Evolutionary conservation across 2,329 filamentous ascomycete species (phyloP).

Genomic region (Exophiala aquamarina): DNA sequence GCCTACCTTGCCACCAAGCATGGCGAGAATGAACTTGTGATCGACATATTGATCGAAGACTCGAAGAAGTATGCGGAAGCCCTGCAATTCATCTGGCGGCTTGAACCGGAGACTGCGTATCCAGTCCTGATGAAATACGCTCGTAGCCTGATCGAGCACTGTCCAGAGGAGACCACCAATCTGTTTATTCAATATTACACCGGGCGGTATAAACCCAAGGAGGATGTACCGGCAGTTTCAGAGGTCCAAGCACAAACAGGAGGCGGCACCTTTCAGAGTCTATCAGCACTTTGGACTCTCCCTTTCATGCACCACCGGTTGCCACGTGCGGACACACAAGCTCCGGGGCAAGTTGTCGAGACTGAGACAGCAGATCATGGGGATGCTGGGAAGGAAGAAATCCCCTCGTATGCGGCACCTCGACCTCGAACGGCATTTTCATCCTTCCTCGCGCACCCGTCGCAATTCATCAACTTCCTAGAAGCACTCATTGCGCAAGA

Average conservation of each 20-base stretch:
- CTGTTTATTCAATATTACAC: conserved; percentile 96
- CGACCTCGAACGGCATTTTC: conserved; percentile 89
- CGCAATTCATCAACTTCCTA: conserved; percentile 88
- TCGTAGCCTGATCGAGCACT: conserved; percentile 83
- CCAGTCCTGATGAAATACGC: conserved; percentile 93
- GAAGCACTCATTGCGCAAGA: conserved; percentile 79
- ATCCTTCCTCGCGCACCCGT: conserved; percentile 89
- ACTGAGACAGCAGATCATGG: conserved; percentile 31
- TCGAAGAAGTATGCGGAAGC: conserved; percentile 88
- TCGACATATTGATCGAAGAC: conserved; percentile 94
- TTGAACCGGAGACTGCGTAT: conserved; percentile 81
- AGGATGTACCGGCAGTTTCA: conserved; percentile 57
- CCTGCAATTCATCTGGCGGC: conserved; percentile 83
- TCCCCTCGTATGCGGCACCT: conserved; percentile 70
- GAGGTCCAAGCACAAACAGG: conserved; percentile 53
- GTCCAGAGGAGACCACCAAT: conserved; percentile 75
- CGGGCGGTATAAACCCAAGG: conserved; percentile 73
- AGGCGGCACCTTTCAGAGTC: conserved; percentile 78
- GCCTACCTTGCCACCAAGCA: conserved; percentile 94
- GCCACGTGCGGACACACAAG: conserved; percentile 56
- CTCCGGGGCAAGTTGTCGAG: conserved; percentile 33
- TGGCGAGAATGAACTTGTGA: conserved; percentile 87
- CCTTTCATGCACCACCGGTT: conserved; percentile 76
- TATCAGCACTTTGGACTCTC: conserved; percentile 78
- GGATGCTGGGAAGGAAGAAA: conserved; percentile 18